phyloP scores from a whole-genome alignment of 1,139 yeast species.

The Wickerhamiella pararugosa region DNA sequence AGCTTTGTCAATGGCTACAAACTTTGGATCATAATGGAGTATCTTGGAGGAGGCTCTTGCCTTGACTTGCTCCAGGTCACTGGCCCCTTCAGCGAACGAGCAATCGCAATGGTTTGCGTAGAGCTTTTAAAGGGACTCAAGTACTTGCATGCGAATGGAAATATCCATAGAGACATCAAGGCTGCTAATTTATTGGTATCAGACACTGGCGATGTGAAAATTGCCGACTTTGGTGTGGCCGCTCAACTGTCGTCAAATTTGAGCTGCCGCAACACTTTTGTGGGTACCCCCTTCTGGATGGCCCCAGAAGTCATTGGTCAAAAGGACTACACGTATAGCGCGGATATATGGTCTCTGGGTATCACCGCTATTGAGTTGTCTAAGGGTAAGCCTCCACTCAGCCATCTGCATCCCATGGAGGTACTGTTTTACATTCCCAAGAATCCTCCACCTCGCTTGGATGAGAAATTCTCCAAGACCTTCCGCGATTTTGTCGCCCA shows the following conservation, averaged over 20 bases:
- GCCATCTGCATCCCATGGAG: slow-evolving; percentile 64
- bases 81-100: slow-evolving; percentile 39
- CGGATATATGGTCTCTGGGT: slow-evolving; percentile 95
- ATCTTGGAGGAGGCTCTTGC: slow-evolving; percentile 70
- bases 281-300: slow-evolving; percentile 99
- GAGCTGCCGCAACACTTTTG: slow-evolving; percentile 74
- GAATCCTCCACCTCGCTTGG: slow-evolving; percentile 35
- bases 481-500: slow-evolving; percentile 47
- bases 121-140: slow-evolving; percentile 54
- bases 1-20: slow-evolving; percentile 68
- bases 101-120: slow-evolving; percentile 36
- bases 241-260: slow-evolving; percentile 69
- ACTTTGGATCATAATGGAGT: slow-evolving; percentile 74
- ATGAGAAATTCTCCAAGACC: slow-evolving; percentile 29
- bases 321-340: slow-evolving; percentile 73
- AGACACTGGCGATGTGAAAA: slow-evolving; percentile 58
- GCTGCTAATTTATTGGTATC: slow-evolving; percentile 71
- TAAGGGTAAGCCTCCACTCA: slow-evolving; percentile 72
- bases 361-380: slow-evolving; percentile 76
- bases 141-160: slow-evolving; percentile 62
- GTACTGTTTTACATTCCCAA: slow-evolving; percentile 49
- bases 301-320: slow-evolving; percentile 91
- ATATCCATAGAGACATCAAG: slow-evolving; percentile 76
- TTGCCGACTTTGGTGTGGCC: slow-evolving; percentile 95
- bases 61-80: slow-evolving; percentile 41